phyloP scores from a whole-genome alignment of 106 monocot genomes.

The Phalaenopsis aphrodite region DNA sequence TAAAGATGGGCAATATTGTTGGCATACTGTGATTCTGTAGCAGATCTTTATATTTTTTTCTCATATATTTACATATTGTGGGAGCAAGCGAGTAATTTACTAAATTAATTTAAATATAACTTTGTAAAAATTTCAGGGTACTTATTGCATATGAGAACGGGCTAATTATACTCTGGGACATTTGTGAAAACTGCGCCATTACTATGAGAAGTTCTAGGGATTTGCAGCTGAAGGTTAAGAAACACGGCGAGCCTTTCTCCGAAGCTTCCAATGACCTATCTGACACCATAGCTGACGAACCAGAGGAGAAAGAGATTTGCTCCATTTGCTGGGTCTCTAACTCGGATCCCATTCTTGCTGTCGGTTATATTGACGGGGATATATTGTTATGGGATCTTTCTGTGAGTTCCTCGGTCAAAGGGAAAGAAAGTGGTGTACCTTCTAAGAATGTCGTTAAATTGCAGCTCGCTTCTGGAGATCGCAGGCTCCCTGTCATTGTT shows the following conservation, averaged over 20 bases:
- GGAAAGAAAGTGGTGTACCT: constrained; percentile 23
- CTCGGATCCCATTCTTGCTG: constrained; percentile 58
- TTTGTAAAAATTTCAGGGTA: constrained; percentile 40
- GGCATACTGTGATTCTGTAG: background rate
- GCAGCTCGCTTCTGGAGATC: constrained; percentile 72
- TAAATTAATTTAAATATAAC: background rate
- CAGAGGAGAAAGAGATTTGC: constrained; percentile 76
- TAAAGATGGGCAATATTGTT: background rate
- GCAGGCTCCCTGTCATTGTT: constrained; percentile 91
- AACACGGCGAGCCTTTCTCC: constrained; percentile 16
- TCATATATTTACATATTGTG: background rate
- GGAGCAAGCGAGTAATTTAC: background rate
- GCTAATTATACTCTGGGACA: constrained; percentile 84
- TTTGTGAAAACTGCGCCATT: constrained; percentile 41
- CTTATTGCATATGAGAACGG: constrained; percentile 89
- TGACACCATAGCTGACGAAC: constrained; percentile 21
- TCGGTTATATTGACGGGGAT: constrained; percentile 90
- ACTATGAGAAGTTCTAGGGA: constrained; percentile 46
- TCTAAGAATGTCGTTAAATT: constrained; percentile 69
- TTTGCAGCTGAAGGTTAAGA: constrained; percentile 53
- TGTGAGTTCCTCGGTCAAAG: constrained; percentile 32
- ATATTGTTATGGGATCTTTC: constrained; percentile 82
- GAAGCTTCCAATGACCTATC: constrained; percentile 14
- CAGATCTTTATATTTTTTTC: background rate
- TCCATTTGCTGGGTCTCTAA: constrained; percentile 85